Evolutionary conservation across 352 stramenopile genomes (phyloP).

Genomic region (Phytophthora gonapodyides): DNA sequence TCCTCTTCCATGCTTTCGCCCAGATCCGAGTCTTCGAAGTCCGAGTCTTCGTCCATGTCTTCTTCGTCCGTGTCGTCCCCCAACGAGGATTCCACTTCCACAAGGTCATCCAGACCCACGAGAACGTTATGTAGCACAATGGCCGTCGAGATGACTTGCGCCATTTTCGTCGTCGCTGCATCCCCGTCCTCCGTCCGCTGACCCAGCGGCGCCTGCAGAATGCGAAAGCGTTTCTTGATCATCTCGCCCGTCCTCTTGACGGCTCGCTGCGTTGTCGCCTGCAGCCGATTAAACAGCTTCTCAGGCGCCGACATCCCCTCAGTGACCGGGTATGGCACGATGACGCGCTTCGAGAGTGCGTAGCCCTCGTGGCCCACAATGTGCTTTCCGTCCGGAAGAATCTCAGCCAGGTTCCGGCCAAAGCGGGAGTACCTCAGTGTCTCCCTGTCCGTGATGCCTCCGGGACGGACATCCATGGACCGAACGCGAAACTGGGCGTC

Average conservation of each 20-base stretch:
- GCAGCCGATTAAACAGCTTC: conserved; percentile 24
- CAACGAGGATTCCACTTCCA: conserved; percentile 20
- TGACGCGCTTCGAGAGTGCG: conserved; percentile 18
- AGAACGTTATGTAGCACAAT: conserved; percentile 31
- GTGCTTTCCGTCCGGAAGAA: conserved; percentile 27
- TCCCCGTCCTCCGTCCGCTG: conserved; percentile 30
- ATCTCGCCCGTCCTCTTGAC: conserved; percentile 28
- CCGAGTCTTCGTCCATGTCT: conserved; percentile 22
- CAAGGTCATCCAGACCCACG: conserved; percentile 23
- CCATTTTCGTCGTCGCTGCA: conserved; percentile 28
- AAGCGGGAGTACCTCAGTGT: conserved; percentile 27
- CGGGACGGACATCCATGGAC: conserved; percentile 29
- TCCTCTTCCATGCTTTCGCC: conserved; percentile 24
- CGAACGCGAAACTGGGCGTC: conserved; percentile 26
- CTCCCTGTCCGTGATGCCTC: conserved; percentile 22
- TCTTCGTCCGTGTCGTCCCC: conserved; percentile 31
- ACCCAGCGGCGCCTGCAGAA: conserved; percentile 23
- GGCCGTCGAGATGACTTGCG: conserved; percentile 23
- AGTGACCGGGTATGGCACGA: conserved; percentile 25
- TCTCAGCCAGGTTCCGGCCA: conserved; percentile 15
- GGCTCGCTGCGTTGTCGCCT: conserved; percentile 15
- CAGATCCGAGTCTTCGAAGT: conserved; percentile 22
- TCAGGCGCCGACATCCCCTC: conserved; percentile 8
- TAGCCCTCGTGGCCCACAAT: conserved; percentile 25
- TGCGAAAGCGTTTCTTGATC: conserved; percentile 30